Percentiles rank a stretch among this genome's conserved stretches.
Conservation (phyloP, 2,329 filamentous ascomycete genomes). For the Alternaria triticina region DNA sequence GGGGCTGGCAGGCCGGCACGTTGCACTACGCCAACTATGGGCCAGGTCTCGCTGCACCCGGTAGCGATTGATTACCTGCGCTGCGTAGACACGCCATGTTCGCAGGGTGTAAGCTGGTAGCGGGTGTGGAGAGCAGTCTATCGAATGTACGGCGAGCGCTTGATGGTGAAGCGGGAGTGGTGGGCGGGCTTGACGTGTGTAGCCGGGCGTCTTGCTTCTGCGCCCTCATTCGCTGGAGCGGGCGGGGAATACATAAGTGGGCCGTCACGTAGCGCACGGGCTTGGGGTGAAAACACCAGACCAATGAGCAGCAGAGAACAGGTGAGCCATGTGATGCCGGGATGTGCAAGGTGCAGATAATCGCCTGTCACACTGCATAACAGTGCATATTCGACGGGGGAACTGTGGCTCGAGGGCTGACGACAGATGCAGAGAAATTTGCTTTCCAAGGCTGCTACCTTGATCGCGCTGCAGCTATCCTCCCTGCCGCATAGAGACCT, state of each 20-base stretch:
- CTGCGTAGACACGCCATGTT: constrained; percentile 31
- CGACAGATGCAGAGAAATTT: constrained; percentile 26
- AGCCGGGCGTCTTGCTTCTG: constrained; percentile 28
- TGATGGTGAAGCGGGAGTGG: constrained; percentile 42
- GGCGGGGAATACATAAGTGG: constrained; percentile 34
- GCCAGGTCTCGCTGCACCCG: constrained; percentile 31
- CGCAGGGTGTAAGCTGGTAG: constrained; percentile 39
- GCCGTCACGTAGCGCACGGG: constrained; percentile 27
- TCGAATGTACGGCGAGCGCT: constrained; percentile 46
- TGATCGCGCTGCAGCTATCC: constrained; percentile 19
- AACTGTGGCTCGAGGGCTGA: constrained; percentile 19
- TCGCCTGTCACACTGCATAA: constrained; percentile 43
- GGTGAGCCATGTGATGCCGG: constrained; percentile 37
- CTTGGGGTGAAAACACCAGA: constrained; percentile 34
- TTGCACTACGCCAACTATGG: constrained; percentile 33
- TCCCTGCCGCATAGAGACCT: constrained; percentile 35
- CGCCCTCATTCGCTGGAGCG: constrained; percentile 26
- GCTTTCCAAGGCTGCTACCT: constrained; percentile 14
- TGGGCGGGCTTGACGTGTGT: constrained; percentile 34
- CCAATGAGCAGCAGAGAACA: constrained; percentile 25
- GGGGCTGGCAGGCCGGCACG: constrained; percentile 32
- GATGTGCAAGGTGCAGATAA: constrained; percentile 31
- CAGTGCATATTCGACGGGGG: constrained; percentile 33
- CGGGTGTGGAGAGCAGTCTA: constrained; percentile 43
- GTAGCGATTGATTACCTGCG: constrained; percentile 44